Evolutionary conservation across 2,329 filamentous ascomycete genomes (phyloP).

Genomic region (Chaetomium strumarium): DNA sequence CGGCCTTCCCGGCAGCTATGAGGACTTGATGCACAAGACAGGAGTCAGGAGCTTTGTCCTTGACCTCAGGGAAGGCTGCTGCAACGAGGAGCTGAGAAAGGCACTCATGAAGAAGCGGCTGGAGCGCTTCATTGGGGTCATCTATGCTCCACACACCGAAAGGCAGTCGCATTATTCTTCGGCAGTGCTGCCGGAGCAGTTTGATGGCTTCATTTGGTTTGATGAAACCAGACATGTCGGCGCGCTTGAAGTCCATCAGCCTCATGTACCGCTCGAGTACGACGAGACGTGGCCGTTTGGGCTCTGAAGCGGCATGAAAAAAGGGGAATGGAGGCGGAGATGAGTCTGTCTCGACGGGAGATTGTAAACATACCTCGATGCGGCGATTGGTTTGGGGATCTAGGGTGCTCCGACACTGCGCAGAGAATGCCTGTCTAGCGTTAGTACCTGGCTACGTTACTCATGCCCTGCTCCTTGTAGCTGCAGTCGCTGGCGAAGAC

Average conservation of each 20-base stretch:
- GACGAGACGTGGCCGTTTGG: constrained; percentile 50
- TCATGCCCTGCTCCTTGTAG: too few species aligned
- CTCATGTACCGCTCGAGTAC: constrained; percentile 34
- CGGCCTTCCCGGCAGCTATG: constrained; percentile 42
- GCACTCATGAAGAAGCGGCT: constrained; percentile 35
- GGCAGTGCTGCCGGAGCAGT: constrained; percentile 41
- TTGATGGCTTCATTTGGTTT: constrained; percentile 47
- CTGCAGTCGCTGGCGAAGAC: too few species aligned
- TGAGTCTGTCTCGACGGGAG: background rate
- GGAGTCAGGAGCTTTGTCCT: constrained; percentile 40
- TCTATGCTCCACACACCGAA: constrained; percentile 46
- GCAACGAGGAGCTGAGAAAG: constrained; percentile 32
- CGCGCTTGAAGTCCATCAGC: constrained; percentile 41
- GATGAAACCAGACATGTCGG: constrained; percentile 40
- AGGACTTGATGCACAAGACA: constrained; percentile 42
- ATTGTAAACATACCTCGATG: background rate
- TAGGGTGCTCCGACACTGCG: too few species aligned
- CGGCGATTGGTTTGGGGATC: too few species aligned
- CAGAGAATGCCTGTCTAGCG: too few species aligned
- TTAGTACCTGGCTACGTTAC: too few species aligned
- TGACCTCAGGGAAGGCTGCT: constrained; percentile 36
- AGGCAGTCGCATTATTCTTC: constrained; percentile 43
- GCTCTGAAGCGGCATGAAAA: constrained; percentile 26
- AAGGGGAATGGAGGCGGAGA: background rate
- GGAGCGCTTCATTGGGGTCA: constrained; percentile 49